Evolutionary conservation across 2,329 filamentous ascomycete genomes (phyloP), one percentile per base, ranked within the genome.

Genomic region (Hirsutella rhossiliensis): DNA sequence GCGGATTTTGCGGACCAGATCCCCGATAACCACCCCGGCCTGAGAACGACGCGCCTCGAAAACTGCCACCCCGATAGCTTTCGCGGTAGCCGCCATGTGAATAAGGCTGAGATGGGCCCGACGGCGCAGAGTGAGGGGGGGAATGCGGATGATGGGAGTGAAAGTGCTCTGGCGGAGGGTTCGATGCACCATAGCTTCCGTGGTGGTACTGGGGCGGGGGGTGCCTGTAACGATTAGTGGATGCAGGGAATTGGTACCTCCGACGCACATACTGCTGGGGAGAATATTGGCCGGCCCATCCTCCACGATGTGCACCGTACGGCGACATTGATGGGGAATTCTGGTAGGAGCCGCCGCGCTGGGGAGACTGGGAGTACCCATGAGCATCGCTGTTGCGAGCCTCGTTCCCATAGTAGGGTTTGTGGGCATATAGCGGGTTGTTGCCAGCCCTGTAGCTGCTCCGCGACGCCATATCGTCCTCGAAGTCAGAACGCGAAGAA

Each of bases 1-100:
- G 84, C 2, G 80, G 50, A 60, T 62, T 84, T 78, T 62, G 80
- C 72, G 68, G 82, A 75, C 63, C 80, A 67, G 49, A 69, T 31
- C 79, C 78, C 42, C 82, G 73, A 46, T 73, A 69, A 23, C 65
- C 65, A 36, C 71, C 71, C 41, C 76, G 68, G 28, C 64, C 66
- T 40, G 67, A 53, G 54, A 74, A 78, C 44, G 76, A 71, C 46
- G 72, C 75, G 31, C 79, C 79, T 43, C 82, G 74, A 54, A 79
- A 82, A 15, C 69, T 66, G 34, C 73, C 72, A 18, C 76, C 76
- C 51, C 79, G 58, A 60, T 67, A 66, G 13, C 55, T 56, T 18
- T 67, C 66, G 18, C 72, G 66, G 41, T 68, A 69, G 42, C 64
- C 64, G 2, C 66, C 66, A 27, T 66, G 62, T 5, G 64, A 72